Evolutionary conservation across 164 flowering plant species (phyloP), one percentile per base, ranked within the genome.

Genomic region (Amborella trichopoda): DNA sequence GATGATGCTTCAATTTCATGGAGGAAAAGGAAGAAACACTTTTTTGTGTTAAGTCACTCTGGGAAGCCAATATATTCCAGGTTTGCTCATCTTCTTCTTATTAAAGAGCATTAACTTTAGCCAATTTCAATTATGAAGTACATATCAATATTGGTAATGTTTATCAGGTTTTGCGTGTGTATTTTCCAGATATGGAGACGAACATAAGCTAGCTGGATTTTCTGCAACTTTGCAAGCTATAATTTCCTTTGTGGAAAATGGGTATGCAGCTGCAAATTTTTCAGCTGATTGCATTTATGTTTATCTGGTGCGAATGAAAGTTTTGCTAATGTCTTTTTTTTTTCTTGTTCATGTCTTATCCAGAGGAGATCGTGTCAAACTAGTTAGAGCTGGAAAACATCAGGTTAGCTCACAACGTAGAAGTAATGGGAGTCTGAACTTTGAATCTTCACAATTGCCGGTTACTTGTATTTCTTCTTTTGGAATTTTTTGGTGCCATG

Each of bases 61-160:
- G 99, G 99, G 11, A 93, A 88, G 62, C 99, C 99, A 17, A 93
- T 93, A 65, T 93, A 82, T 61, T 83, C 99, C 46, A 82, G 99
- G 99, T 93, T 20, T 23, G 16, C 41, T 38, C 41, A 38, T 16
- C 21, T 38, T 38, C 16, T n/a, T 38, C 13, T 37, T 1, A n/a
- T 37, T 18, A 14, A 30, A 37, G 5, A 37, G n/a, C n/a, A n/a
- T n/a, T n/a, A n/a, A n/a, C n/a, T n/a, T n/a, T n/a, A n/a, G n/a
- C n/a, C n/a, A n/a, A n/a, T n/a, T n/a, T n/a, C n/a, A n/a, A n/a
- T n/a, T n/a, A n/a, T n/a, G n/a, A n/a, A n/a, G 11, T 38, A 10
- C 34, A 30, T 6, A n/a, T 38, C 41, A n/a, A n/a, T n/a, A n/a
- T n/a, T n/a, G n/a, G n/a, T n/a, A n/a, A n/a, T n/a, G n/a, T n/a